Conservation (phyloP, 441 rosid species). For the Theobroma grandiflorum region DNA sequence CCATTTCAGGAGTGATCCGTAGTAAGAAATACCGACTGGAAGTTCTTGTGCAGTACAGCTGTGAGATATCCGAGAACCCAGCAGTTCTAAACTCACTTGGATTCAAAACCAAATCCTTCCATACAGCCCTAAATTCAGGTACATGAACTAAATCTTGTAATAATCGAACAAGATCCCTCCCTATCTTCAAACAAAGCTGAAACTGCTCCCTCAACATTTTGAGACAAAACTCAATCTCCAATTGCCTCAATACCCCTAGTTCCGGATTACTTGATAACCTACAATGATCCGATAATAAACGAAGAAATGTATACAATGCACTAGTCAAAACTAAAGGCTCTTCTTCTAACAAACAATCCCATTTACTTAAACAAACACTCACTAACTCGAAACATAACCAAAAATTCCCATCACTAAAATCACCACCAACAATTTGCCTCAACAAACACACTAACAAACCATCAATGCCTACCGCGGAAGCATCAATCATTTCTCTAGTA, state of each 20-base stretch:
- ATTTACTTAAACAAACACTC: constrained; percentile 51
- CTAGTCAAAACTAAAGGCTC: constrained; percentile 60
- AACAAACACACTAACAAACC: constrained; percentile 60
- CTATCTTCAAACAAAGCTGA: constrained; percentile 66
- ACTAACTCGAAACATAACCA: constrained; percentile 83
- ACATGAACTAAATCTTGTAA: constrained; percentile 84
- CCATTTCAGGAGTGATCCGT: constrained; percentile 75
- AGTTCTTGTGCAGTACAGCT: constrained; percentile 62
- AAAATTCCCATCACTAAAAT: constrained; percentile 68
- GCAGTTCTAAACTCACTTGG: constrained; percentile 47
- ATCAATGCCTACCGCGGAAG: constrained; percentile 67
- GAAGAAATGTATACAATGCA: constrained; percentile 73
- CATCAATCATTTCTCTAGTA: constrained; percentile 67
- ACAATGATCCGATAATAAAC: constrained; percentile 79
- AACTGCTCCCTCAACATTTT: constrained; percentile 81
- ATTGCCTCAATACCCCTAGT: constrained; percentile 51
- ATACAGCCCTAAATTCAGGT: constrained; percentile 62
- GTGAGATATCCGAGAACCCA: constrained; percentile 57
- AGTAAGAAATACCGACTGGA: constrained; percentile 73
- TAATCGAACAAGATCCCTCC: constrained; percentile 78
- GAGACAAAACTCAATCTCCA: constrained; percentile 81
- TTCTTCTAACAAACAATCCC: constrained; percentile 69
- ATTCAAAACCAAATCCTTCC: constrained; percentile 64
- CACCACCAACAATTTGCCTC: constrained; percentile 73
- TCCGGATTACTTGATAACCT: constrained; percentile 41